Base-by-base conservation (phyloP, 2,329 filamentous ascomycete species). In the Phoma sp. region DNA sequence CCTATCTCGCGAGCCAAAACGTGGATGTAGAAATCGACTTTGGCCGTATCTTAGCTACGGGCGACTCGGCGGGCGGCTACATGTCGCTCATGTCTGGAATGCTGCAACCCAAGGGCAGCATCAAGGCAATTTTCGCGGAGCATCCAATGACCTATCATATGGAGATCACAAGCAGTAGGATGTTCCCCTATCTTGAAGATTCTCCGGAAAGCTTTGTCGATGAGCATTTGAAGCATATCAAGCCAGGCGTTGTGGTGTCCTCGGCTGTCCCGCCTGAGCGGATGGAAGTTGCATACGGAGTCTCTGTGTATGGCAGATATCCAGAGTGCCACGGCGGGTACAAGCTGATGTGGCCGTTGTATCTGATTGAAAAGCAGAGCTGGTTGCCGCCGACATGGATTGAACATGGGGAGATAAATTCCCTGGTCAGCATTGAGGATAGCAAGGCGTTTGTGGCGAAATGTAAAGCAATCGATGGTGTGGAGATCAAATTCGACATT, bases 31-130 rank as follows among this genome's bases (percentile, higher is more conserved):
- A 60, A 1, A 53, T 67, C 1, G 72, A 77, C 43, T 61, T 70
- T 2, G 53, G 53, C 5, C 58, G 55, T 2, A 20, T 76, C 1
- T 53, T 77, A 0, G 71, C 71, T 0, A 60, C 64, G 1, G 76
- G 76, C 6, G 75, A 78, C 15, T 72, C 66, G 2, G 76, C 76
- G 14, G 76, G 76, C 25, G 75, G 76, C 29, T 76, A 69, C 50
- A 66, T 76, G 48, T 73, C 74, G 5, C 49, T 76, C 2, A 71
- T 74, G 60, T 69, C 68, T 2, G 67, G 52, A 0, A 38, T 73
- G 10, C 55, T 53, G 7, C 55, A 60, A 14, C 66, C 65, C 0
- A 47, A 58, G 20, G 63, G 60, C 6, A 51, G 26, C 1, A 61
- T 73, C 49, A 65, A 65, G 26, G 64, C 67, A 2, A 33, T 71